Conservation (phyloP, 2,329 filamentous ascomycete genomes). For the Aspergillus sojae region DNA sequence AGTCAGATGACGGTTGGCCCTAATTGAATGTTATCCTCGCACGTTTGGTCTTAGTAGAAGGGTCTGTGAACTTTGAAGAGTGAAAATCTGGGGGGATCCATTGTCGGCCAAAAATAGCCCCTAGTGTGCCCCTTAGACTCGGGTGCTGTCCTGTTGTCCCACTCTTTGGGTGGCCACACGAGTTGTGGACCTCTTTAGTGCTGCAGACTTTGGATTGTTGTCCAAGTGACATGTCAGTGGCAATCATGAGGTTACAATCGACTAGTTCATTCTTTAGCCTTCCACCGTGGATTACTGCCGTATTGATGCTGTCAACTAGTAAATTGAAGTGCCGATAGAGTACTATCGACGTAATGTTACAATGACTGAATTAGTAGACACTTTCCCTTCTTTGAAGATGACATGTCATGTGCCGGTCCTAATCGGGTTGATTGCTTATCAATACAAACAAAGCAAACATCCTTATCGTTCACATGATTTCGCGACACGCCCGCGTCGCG, state of each 20-base stretch:
- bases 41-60: background rate
- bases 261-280: background rate
- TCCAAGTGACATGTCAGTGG: conserved; percentile 5
- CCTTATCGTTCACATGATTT: conserved; percentile 17
- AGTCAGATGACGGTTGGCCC: background rate
- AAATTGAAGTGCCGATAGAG: background rate
- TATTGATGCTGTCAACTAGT: background rate
- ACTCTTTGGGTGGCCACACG: background rate
- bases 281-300: background rate
- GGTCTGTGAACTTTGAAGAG: background rate
- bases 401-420: background rate
- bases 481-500: conserved; percentile 21
- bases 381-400: too few species aligned
- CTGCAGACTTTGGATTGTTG: background rate
- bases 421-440: background rate
- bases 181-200: background rate
- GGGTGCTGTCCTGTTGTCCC: conserved; percentile 1
- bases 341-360: too few species aligned
- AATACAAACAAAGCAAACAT: background rate
- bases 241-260: background rate
- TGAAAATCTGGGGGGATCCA: conserved; percentile 11
- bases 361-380: too few species aligned
- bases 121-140: background rate
- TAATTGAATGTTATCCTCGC: background rate
- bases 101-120: conserved; percentile 8